Conservation (phyloP, 2,329 filamentous ascomycete genomes). For the Fusarium longipes region DNA sequence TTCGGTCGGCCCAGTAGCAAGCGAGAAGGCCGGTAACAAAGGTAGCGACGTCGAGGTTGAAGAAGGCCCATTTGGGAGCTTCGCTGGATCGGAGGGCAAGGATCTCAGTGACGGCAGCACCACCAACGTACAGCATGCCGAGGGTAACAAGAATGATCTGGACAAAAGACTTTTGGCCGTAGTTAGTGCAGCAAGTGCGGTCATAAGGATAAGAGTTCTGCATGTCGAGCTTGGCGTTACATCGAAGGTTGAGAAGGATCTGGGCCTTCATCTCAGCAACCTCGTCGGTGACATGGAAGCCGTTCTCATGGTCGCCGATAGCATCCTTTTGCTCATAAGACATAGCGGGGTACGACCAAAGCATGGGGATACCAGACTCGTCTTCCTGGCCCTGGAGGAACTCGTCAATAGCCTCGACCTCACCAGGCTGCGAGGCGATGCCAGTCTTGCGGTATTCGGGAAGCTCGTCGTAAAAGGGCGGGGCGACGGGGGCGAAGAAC, state of each 20-base stretch:
- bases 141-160: constrained; percentile 41
- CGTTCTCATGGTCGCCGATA: constrained; percentile 35
- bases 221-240: constrained; percentile 56
- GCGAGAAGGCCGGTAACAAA: constrained; percentile 42
- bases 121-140: constrained; percentile 32
- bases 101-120: constrained; percentile 28
- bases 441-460: constrained; percentile 34
- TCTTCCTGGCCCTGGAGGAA: constrained; percentile 29
- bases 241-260: constrained; percentile 65
- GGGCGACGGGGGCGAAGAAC: constrained; percentile 45
- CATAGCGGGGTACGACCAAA: constrained; percentile 38
- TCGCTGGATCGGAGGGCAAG: constrained; percentile 21
- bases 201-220: constrained; percentile 56
- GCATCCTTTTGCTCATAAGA: constrained; percentile 28
- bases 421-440: constrained; percentile 25
- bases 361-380: constrained; percentile 31
- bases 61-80: constrained; percentile 15
- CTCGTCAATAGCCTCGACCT: constrained; percentile 31
- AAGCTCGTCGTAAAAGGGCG: constrained; percentile 37
- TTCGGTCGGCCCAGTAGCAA: constrained; percentile 48
- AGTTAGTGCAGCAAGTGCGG: constrained; percentile 65
- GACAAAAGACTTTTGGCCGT: constrained; percentile 47
- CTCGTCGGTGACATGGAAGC: constrained; percentile 47
- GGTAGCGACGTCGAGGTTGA: constrained; percentile 41
- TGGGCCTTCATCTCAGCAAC: constrained; percentile 49